phyloP scores from a whole-genome alignment of 2,329 filamentous ascomycete genomes.

The Macrophomina tecta region DNA sequence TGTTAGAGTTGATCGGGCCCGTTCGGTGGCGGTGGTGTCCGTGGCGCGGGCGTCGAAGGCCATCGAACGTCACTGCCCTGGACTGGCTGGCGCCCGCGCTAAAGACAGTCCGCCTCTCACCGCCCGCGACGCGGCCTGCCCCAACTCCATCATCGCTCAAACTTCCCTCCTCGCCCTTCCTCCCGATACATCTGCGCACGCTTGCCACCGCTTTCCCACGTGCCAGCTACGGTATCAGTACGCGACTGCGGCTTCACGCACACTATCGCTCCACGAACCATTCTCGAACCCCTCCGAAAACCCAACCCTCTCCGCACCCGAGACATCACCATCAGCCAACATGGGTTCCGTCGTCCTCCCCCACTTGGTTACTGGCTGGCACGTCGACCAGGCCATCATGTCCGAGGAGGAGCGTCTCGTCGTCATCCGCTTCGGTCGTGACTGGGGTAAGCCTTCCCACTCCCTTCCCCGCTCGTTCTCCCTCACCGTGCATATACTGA shows the following conservation, averaged over 20 bases:
- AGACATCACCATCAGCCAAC: conserved; percentile 1
- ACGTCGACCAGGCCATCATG: conserved; percentile 90
- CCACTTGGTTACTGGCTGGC: conserved; percentile 88
- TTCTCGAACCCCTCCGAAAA: not conserved
- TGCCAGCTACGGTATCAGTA: not conserved
- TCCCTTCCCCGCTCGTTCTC: conserved; percentile 44
- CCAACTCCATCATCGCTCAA: conserved; percentile 9
- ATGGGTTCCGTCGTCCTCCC: conserved; percentile 88
- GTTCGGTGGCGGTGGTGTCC: not conserved
- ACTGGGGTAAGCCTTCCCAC: conserved; percentile 44
- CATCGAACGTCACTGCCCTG: conserved; percentile 1
- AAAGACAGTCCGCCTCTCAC: not conserved
- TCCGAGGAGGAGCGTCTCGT: conserved; percentile 90
- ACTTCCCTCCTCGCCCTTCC: not conserved
- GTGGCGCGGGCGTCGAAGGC: conserved; percentile 1
- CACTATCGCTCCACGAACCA: not conserved
- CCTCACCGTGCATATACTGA: not conserved
- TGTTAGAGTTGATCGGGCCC: conserved; percentile 1
- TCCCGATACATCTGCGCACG: not conserved
- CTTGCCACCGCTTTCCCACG: not conserved
- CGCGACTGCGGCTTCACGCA: not conserved
- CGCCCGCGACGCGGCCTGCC: not conserved
- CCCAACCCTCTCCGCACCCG: not conserved
- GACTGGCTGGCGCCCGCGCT: not conserved
- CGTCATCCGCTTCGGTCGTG: conserved; percentile 90